These are phyloP conservation scores for Russula sp. DNA, from an alignment of 768 basidiomycete genomes.

Conservation along the genomic window DNA sequence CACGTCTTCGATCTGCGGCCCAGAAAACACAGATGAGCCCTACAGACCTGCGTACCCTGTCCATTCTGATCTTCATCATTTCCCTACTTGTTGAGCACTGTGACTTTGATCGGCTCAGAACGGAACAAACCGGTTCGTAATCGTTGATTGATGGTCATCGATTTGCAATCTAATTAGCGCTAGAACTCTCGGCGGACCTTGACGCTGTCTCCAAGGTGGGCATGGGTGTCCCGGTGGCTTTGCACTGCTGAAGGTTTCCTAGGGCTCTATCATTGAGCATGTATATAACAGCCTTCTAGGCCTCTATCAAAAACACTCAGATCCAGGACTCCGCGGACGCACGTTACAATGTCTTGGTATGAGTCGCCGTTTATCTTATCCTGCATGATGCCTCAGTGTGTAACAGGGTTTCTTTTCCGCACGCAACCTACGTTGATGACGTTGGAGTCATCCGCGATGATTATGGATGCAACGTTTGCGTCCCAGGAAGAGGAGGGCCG, in stretches of 20 bases:
- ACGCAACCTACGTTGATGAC: slow-evolving; percentile 92
- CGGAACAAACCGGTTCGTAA: slow-evolving; percentile 55
- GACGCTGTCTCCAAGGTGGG: slow-evolving; percentile 27
- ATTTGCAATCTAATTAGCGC: neutral
- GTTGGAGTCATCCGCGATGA: slow-evolving; percentile 64
- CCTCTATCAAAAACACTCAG: slow-evolving; percentile 65
- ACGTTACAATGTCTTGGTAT: slow-evolving; percentile 83
- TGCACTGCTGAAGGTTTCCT: slow-evolving; percentile 7
- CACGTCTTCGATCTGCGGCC: slow-evolving; percentile 60
- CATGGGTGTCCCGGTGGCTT: neutral
- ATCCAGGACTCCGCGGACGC: slow-evolving; percentile 59
- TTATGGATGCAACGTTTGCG: slow-evolving; percentile 89
- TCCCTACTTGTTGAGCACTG: slow-evolving; percentile 86
- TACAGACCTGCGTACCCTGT: slow-evolving; percentile 53
- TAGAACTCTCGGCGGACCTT: slow-evolving; percentile 29
- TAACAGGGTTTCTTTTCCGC: slow-evolving; percentile 82
- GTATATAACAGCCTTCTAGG: slow-evolving; percentile 71
- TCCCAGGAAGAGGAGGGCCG: slow-evolving; percentile 69
- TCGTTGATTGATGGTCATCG: neutral
- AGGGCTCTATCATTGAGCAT: slow-evolving; percentile 79
- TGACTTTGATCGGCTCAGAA: slow-evolving; percentile 75
- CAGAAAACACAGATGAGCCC: slow-evolving; percentile 46
- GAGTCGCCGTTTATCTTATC: slow-evolving; percentile 25
- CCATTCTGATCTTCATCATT: slow-evolving; percentile 79
- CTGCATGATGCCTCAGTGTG: slow-evolving; percentile 10